A percentile compares a stretch with the other conserved stretches of the same genome.
Conservation (phyloP, 257 asterid genomes). For the Handroanthus guayacan region DNA sequence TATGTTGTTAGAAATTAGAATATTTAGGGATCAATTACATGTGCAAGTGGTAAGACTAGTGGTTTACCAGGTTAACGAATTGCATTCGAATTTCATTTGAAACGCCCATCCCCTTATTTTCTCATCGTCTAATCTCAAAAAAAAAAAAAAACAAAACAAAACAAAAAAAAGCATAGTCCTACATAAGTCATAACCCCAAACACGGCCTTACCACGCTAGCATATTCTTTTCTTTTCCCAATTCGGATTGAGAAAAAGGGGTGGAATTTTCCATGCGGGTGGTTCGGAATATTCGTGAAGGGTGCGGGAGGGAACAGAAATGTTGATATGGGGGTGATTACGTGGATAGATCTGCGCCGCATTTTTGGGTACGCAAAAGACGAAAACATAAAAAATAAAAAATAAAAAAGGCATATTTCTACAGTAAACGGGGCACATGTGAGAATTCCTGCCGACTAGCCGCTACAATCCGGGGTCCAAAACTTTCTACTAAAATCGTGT, state of each 20-base stretch:
- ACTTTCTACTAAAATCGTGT: neutral
- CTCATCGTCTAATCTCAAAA: too few relatives aligned
- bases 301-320: constrained; percentile 21
- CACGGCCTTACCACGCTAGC: constrained; percentile 9
- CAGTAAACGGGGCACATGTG: constrained; percentile 25
- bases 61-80: too few relatives aligned
- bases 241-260: neutral
- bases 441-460: constrained; percentile 8
- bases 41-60: too few relatives aligned
- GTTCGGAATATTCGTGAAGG: constrained; percentile 33
- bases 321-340: constrained; percentile 3
- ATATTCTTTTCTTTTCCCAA: neutral
- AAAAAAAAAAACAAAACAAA: too few relatives aligned
- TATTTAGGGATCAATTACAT: too few relatives aligned
- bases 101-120: too few relatives aligned
- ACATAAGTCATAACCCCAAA: constrained; percentile 10
- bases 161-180: too few relatives aligned
- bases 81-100: too few relatives aligned
- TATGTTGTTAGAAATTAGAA: too few relatives aligned
- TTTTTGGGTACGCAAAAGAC: neutral
- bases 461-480: neutral
- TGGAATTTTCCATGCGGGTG: constrained; percentile 7
- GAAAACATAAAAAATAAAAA: neutral
- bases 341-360: constrained; percentile 19
- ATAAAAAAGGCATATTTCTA: neutral